phyloP scores from a whole-genome alignment of 2,329 filamentous ascomycete species.

The Sodiomyces alkalinus region DNA sequence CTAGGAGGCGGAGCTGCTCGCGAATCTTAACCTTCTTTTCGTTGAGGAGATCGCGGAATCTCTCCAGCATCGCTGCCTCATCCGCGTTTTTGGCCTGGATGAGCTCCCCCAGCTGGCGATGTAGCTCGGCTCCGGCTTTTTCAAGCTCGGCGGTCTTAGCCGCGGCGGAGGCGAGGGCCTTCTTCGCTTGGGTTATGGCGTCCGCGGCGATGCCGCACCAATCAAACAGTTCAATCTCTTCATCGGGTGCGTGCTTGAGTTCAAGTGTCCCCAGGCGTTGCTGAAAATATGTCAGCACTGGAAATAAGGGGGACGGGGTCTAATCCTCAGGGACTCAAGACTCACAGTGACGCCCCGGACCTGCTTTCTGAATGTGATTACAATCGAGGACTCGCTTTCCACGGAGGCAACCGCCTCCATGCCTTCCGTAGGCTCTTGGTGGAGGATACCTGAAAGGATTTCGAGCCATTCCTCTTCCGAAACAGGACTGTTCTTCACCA shows the following conservation, averaged over 20 bases:
- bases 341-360: slow-evolving; percentile 54
- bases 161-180: slow-evolving; percentile 25
- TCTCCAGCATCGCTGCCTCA: slow-evolving; percentile 50
- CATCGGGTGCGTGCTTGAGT: slow-evolving; percentile 37
- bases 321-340: slow-evolving; percentile 4
- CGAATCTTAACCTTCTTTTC: slow-evolving; percentile 70
- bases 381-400: slow-evolving; percentile 34
- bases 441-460: slow-evolving; percentile 42
- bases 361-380: slow-evolving; percentile 48
- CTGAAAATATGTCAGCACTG: slow-evolving; percentile 19
- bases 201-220: slow-evolving; percentile 51
- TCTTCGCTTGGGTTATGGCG: slow-evolving; percentile 26
- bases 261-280: slow-evolving; percentile 54
- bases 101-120: slow-evolving; percentile 49
- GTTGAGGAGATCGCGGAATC: slow-evolving; percentile 57
- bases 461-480: slow-evolving; percentile 51
- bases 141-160: slow-evolving; percentile 32
- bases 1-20: slow-evolving; percentile 51
- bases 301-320: slow-evolving; percentile 5
- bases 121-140: slow-evolving; percentile 40
- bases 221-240: slow-evolving; percentile 49
- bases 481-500: slow-evolving; percentile 36
- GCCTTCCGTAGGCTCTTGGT: slow-evolving; percentile 32
- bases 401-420: slow-evolving; percentile 47
- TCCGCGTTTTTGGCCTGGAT: slow-evolving; percentile 49